phyloP scores from a whole-genome alignment of 306 rosid genomes.

The Pterocarpus macrocarpus region DNA sequence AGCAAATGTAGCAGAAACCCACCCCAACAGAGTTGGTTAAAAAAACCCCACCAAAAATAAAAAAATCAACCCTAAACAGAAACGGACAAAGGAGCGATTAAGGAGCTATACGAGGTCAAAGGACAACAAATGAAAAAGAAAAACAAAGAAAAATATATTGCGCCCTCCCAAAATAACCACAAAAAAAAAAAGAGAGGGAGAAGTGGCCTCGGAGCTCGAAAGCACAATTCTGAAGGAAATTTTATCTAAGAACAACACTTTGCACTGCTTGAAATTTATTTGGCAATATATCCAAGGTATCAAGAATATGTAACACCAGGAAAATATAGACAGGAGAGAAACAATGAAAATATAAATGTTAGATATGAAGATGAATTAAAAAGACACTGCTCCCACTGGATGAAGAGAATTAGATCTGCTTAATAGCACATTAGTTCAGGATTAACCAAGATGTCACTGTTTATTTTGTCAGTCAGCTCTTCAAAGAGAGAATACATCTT shows the following conservation, averaged over 20 bases:
- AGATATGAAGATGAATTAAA: not conserved
- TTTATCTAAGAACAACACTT: not conserved
- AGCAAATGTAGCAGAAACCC: not conserved
- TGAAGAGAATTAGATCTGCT: not conserved
- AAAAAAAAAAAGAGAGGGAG: not conserved
- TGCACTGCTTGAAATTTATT: slow-evolving; percentile 21
- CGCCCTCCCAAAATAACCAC: slow-evolving; percentile 24
- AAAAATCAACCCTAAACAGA: not conserved
- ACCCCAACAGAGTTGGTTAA: not conserved
- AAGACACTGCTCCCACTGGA: not conserved
- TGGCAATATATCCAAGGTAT: slow-evolving; percentile 24
- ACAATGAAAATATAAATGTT: not conserved
- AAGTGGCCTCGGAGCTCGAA: not conserved
- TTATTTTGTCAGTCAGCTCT: slow-evolving; percentile 21
- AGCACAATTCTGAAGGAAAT: not conserved
- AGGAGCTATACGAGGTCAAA: slow-evolving; percentile 13
- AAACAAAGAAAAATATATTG: not conserved
- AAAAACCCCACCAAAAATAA: not conserved
- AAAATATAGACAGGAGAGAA: slow-evolving; percentile 12
- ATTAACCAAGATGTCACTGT: slow-evolving; percentile 16
- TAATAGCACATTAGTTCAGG: slow-evolving; percentile 10
- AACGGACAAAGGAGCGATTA: not conserved
- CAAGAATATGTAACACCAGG: slow-evolving; percentile 14
- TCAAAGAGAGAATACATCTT: slow-evolving; percentile 9
- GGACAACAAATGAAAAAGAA: slow-evolving; percentile 1